Base-by-base conservation (phyloP, 2,329 filamentous ascomycete genomes). In the Curvularia eragrostidis region DNA sequence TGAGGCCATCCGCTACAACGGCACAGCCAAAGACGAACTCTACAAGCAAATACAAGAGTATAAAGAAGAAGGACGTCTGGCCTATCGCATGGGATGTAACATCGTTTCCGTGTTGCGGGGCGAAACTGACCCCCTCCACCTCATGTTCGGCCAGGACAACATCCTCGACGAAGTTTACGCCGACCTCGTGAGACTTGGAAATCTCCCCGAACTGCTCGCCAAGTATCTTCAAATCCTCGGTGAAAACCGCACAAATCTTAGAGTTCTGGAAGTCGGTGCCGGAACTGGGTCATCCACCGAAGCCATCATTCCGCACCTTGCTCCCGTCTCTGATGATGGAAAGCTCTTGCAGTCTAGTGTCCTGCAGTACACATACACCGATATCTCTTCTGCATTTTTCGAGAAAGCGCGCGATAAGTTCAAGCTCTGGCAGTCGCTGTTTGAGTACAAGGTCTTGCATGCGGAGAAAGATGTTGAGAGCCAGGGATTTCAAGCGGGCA, bases 381-480 rank as follows among this genome's bases (percentile, higher is more conserved):
- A 65, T 24, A 58, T 65, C 1, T 55, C 52, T 0, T 46, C 55
- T 8, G 28, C 30, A 0, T 65, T 65, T 30, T 51, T 65, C 23
- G 54, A 56, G 2, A 41, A 53, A 15, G 62, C 60, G 1, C 47
- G 34, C 9, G 41, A 49, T 0, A 30, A 28, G 3, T 60, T 50
- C 36, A 42, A 41, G 72, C 8, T 13, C 1, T 48, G 43, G 36
- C 24, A 38, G 8, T 42, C 34, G 5, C 23, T 56, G 62, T 26
- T 70, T 59, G 42, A 69, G 58, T n/a, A 65, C 61, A 9, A 50
- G 10, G 48, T 42, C 9, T 61, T 69, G 38, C 65, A 67, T 43
- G 63, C 63, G 1, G 66, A 69, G 38, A 68, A 65, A 62, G 26
- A 28, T 9, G 24, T 23, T 12, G 67, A 70, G 59, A 62, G 56